These are phyloP conservation scores for Scheffersomyces amazonensis DNA, from an alignment of 805 yeast species.

Conservation along the genomic window DNA sequence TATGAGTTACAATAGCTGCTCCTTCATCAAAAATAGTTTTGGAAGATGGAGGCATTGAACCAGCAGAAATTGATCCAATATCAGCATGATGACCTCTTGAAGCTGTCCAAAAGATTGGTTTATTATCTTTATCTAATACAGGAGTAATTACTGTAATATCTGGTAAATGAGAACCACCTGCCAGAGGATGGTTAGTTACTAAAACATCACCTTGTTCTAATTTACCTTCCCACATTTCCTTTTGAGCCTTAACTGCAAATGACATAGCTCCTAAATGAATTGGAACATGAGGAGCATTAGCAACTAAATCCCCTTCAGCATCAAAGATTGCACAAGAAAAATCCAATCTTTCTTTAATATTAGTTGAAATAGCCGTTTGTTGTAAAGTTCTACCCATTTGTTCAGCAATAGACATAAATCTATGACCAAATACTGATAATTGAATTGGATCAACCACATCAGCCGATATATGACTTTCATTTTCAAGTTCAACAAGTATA, in stretches of 20 bases:
- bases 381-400: slow-evolving; percentile 46
- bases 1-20: slow-evolving; percentile 77
- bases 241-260: slow-evolving; percentile 43
- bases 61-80: slow-evolving; percentile 89
- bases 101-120: slow-evolving; percentile 82
- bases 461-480: slow-evolving; percentile 18
- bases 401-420: slow-evolving; percentile 38
- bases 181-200: slow-evolving; percentile 41
- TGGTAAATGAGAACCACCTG: slow-evolving; percentile 44
- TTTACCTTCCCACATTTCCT: slow-evolving; percentile 37
- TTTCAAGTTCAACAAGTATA: slow-evolving; percentile 24
- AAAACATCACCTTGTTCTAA: slow-evolving; percentile 40
- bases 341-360: slow-evolving; percentile 43
- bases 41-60: slow-evolving; percentile 93
- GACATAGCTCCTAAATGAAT: slow-evolving; percentile 49
- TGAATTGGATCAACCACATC: slow-evolving; percentile 34
- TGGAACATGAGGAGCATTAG: slow-evolving; percentile 46
- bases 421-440: slow-evolving; percentile 39
- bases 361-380: slow-evolving; percentile 44
- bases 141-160: slow-evolving; percentile 89
- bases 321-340: slow-evolving; percentile 47
- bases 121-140: slow-evolving; percentile 48
- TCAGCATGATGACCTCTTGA: slow-evolving; percentile 96
- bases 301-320: slow-evolving; percentile 39
- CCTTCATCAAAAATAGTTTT: slow-evolving; percentile 87